Evolutionary conservation across 495 filamentous ascomycete genomes (phyloP), one percentile per base, ranked within the genome.

Genomic region (Hypomontagnella monticulosa): DNA sequence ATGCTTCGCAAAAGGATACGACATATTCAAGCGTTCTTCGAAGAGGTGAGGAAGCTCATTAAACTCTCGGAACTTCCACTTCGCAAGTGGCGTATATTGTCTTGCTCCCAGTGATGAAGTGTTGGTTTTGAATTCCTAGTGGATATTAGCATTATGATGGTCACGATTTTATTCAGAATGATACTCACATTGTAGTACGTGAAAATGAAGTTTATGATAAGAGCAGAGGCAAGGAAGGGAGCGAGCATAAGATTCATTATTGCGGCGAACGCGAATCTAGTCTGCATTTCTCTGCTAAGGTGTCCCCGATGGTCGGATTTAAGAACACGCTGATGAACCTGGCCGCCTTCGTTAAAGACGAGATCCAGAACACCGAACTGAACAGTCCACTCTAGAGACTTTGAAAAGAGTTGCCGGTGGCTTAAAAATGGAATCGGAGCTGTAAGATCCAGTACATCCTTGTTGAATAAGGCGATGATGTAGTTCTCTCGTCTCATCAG

Each of bases 51-150:
- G 88, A 0, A 99, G 85, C 74, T 99, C 95, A 69, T 99, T 99
- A 82, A 98, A 98, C 74, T 98, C 94, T 48, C 95, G 90, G 61
- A 98, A 97, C 69, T 97, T 97, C 96, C 95, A 98, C 73, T 96
- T 91, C 1, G 96, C 95, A 47, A 97, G 84, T 1, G 93, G 91
- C 1, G 93, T 97, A 69, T 97, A 99, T 67, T 91, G 88, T 11
- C 95, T 88, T 18, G 91, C 89, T 12, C 90, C 89, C 18, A 82
- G 56, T 48, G 92, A 84, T 0, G 91, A 89, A 0, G 95, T 94
- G 63, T 96, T 96, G 71, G 89, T 93, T 76, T 97, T 92, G 74
- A 93, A 96, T 78, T 98, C 95, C 84, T 90, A 56, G 11, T 0
- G 4, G 50, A 23, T 12, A 3, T 71, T 20, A 73, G 67, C 36